Evolutionary conservation across 2,329 filamentous ascomycete genomes (phyloP), one percentile per base, ranked within the genome.

Genomic region (Xylariales sp.): DNA sequence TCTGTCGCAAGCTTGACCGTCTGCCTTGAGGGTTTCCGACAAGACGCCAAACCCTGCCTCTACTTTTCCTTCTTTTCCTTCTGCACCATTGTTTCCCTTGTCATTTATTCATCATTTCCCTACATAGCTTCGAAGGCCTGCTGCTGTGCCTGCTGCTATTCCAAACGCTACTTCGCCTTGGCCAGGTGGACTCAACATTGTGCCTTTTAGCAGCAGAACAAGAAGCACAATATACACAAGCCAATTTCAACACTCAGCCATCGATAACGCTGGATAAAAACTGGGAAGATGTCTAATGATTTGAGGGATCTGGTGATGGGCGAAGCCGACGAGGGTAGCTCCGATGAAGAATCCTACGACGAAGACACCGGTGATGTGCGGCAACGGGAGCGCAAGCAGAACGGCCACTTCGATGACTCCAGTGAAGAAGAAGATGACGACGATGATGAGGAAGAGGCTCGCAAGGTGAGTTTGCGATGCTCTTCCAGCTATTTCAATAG

Each of bases 351-450:
- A 53, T 88, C 85, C 8, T 84, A 84, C 44, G 84, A 88, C 52
- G 88, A 90, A 48, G 85, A 88, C 45, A 81, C 75, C 18, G 85
- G 80, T 37, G 76, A 85, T 51, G 61, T 67, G 40, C 23, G 43
- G 28, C 30, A 46, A 33, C 32, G 46, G 33, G 18, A 41, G 16
- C 40, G 32, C 19, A 17, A 37, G 11, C 24, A 16, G 42, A 62
- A 66, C 32, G 65, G 61, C 24, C 66, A 70, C 33, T 64, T 88
- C 38, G 83, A 91, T 53, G 89, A 95, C 62, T 95, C 88, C 0
- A 94, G 87, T 52, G 89, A 95, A 51, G 89, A 95, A 56, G 89
- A 94, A 46, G 88, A 95, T 23, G 88, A 94, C 38, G 88, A 95
- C 42, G 89, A 95, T 41, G 89, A 95, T 49, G 85, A 89, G 56